Percentiles rank a stretch among this genome's conserved stretches.
Conservation (phyloP, 208 protist species). For the Lotmaria passim region DNA sequence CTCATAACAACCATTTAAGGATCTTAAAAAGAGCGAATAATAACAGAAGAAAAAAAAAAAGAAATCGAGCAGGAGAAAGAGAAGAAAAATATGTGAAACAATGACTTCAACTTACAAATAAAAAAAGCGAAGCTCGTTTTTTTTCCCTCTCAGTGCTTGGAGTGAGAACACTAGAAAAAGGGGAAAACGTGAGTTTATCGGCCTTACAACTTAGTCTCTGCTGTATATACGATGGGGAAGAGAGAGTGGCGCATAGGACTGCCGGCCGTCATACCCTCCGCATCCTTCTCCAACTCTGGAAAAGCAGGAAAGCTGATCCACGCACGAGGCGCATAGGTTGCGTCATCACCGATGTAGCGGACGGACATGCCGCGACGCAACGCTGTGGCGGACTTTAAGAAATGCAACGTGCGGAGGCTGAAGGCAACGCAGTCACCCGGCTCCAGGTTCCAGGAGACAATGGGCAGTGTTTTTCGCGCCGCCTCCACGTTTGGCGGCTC, state of each 20-base stretch:
- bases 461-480: slow-evolving; percentile 27
- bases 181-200: no score
- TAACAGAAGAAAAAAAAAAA: not conserved
- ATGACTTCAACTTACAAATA: not conserved
- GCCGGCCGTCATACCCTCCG: slow-evolving; percentile 21
- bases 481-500: slow-evolving; percentile 43
- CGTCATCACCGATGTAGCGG: slow-evolving; percentile 41
- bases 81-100: not conserved
- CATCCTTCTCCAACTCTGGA: slow-evolving; percentile 35
- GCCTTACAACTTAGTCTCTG: not conserved
- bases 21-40: not conserved
- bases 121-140: not conserved
- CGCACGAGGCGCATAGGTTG: slow-evolving; percentile 26
- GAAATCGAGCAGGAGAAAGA: not conserved
- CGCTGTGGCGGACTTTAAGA: slow-evolving; percentile 19
- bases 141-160: not conserved
- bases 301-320: slow-evolving; percentile 41
- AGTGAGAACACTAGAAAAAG: no score
- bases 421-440: slow-evolving; percentile 41
- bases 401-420: slow-evolving; percentile 47
- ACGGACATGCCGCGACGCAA: slow-evolving; percentile 45
- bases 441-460: slow-evolving; percentile 34
- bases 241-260: slow-evolving; percentile 16
- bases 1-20: not conserved
- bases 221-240: slow-evolving; percentile 30